phyloP scores from a whole-genome alignment of 345 rosid genomes.

The Mangifera indica region DNA sequence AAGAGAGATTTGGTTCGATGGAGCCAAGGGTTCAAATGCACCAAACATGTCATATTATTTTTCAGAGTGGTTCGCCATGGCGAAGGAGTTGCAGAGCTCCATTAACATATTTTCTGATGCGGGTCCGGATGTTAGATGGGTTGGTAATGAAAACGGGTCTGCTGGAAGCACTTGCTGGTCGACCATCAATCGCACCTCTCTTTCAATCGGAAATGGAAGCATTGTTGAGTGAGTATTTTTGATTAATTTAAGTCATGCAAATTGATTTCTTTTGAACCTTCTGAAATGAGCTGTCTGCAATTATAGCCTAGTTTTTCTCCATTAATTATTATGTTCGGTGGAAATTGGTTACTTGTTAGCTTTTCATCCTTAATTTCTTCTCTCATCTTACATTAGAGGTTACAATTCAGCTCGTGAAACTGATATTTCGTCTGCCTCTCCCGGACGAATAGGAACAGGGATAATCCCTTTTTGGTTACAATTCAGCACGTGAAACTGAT shows the following conservation, averaged over 20 bases:
- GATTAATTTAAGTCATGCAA: not conserved
- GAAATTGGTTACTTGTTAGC: not conserved
- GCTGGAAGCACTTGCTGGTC: slow-evolving; percentile 70
- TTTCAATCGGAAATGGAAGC: slow-evolving; percentile 59
- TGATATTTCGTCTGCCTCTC: too few relatives aligned
- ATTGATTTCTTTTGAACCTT: not conserved
- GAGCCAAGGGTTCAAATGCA: slow-evolving; percentile 58
- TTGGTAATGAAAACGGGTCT: slow-evolving; percentile 60
- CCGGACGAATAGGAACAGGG: not conserved
- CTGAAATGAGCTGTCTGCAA: not conserved
- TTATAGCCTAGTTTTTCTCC: not conserved
- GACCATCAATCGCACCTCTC: slow-evolving; percentile 57
- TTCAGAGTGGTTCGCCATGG: slow-evolving; percentile 74
- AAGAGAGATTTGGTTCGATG: slow-evolving; percentile 80
- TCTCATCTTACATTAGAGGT: not conserved
- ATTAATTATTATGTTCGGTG: slow-evolving; percentile 1
- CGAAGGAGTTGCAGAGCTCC: slow-evolving; percentile 63
- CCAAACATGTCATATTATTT: slow-evolving; percentile 66
- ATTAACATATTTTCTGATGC: slow-evolving; percentile 77
- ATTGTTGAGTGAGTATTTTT: slow-evolving; percentile 40
- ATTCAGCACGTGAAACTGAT: too few relatives aligned
- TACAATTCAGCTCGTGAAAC: not conserved
- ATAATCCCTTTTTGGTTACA: too few relatives aligned
- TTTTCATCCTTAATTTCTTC: not conserved
- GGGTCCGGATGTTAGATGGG: slow-evolving; percentile 72